Evolutionary conservation across 495 filamentous ascomycete species (phyloP).

Genomic region (Penicillium bialowiezense): DNA sequence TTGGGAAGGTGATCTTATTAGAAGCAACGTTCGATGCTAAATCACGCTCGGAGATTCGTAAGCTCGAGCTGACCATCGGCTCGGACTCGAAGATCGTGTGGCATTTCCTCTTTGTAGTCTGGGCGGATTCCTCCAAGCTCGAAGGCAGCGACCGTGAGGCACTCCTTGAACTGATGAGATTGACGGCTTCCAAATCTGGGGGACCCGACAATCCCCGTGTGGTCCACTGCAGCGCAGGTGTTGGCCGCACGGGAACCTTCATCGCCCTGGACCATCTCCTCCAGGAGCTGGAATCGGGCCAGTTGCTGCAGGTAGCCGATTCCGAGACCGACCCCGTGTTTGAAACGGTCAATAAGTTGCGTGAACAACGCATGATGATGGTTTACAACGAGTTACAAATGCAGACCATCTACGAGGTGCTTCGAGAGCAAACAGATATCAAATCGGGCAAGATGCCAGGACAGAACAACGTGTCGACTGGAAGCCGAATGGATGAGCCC

Average conservation of each 20-base stretch:
- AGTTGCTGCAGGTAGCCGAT: constrained; percentile 48
- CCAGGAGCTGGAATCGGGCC: constrained; percentile 73
- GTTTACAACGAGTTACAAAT: constrained; percentile 88
- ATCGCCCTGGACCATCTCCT: constrained; percentile 91
- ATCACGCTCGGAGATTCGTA: constrained; percentile 54
- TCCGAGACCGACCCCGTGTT: constrained; percentile 57
- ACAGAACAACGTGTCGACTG: constrained; percentile 11
- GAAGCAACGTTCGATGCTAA: constrained; percentile 41
- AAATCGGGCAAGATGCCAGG: constrained; percentile 39
- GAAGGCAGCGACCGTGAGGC: constrained; percentile 73
- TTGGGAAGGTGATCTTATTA: constrained; percentile 50
- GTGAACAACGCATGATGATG: constrained; percentile 93
- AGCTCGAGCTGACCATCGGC: constrained; percentile 52
- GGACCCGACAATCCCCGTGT: constrained; percentile 70
- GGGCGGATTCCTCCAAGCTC: constrained; percentile 92
- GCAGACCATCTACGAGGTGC: constrained; percentile 82
- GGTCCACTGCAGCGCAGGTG: constrained; percentile 91
- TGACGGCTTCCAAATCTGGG: constrained; percentile 67
- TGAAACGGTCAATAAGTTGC: constrained; percentile 73
- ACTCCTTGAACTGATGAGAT: constrained; percentile 72
- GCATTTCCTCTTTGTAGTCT: constrained; percentile 88
- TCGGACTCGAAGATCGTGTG: constrained; percentile 69
- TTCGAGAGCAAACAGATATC: constrained; percentile 66
- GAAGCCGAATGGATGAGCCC: constrained; percentile 17
- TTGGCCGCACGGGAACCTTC: constrained; percentile 92